Base-by-base conservation (phyloP, 352 stramenopile species). In the Pythium rhizo-oryzae region DNA sequence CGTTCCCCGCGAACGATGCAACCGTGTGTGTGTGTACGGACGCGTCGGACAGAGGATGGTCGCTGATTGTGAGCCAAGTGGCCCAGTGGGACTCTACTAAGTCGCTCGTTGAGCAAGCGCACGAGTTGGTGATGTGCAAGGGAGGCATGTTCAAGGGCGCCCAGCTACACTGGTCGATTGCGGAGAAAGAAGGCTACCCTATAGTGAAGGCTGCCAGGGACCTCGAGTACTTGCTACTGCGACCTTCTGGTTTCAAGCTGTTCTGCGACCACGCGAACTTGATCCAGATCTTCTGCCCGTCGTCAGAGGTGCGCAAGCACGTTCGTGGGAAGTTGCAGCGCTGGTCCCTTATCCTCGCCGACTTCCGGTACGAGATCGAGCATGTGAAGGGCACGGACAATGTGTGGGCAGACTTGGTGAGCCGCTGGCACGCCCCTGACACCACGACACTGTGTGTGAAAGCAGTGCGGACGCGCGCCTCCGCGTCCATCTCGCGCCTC, bases 211-310 rank as follows among this genome's bases (percentile, higher is more conserved):
- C 50, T 4, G 46, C 46, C 11, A 60, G 47, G 54, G n/a, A 28
- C 8, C 52, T 68, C 25, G 41, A 61, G 37, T 57, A 68, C 18
- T 16, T 77, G n/a, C 44, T 75, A 28, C 46, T 50, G 7, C 52
- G 67, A 11, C 5, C 30, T 15, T 33, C 39, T 15, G 64, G 71
- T 7, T 76, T 81, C 43, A 8, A 39, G 12, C 25, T 75, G 15
- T 81, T 66, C 52, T 74, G 67, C 30, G 59, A 78, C 30, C 74
- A 78, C 28, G 53, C 44, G 13, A 78, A 78, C 24, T 46, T 68
- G 24, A 68, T 68, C 53, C 24, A 68, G 19, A 68, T 62, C 23
- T 68, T 68, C 47, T 62, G 19, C n/a, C 62, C 62, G 4, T 19
- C 44, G 8, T 25, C 47, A 3, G 62, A 69, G 44, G 50, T 62